A percentile compares a stretch with the other conserved stretches of the same genome.
These are phyloP conservation scores for Suillus americanus DNA, from an alignment of 768 basidiomycete genomes.

Conservation along the genomic window DNA sequence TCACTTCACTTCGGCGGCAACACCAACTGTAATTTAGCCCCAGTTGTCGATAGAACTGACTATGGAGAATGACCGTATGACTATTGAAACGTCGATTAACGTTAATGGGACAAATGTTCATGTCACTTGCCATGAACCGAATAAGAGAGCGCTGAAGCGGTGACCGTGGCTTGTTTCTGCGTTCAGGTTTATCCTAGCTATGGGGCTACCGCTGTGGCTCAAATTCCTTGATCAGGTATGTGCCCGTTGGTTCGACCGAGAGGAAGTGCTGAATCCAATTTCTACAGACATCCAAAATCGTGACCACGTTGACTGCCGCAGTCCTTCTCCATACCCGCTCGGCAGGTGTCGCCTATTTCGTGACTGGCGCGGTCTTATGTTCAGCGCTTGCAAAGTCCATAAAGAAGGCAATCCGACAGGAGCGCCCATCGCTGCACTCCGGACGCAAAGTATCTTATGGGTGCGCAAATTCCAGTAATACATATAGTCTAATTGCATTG, in stretches of 20 bases:
- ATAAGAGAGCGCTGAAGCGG: neutral
- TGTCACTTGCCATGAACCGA: neutral
- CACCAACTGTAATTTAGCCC: too few species aligned
- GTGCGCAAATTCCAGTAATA: slow-evolving; percentile 37
- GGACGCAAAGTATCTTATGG: slow-evolving; percentile 62
- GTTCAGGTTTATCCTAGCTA: neutral
- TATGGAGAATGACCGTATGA: too few species aligned
- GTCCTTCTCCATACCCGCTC: slow-evolving; percentile 62
- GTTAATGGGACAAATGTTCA: too few species aligned
- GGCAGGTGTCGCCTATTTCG: slow-evolving; percentile 60
- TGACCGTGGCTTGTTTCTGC: too few species aligned
- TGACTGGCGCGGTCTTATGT: slow-evolving; percentile 56
- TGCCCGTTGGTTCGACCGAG: neutral
- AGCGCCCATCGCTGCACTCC: slow-evolving; percentile 49
- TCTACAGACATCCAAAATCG: slow-evolving; percentile 56
- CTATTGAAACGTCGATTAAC: too few species aligned
- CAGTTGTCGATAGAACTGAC: too few species aligned
- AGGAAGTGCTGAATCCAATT: neutral
- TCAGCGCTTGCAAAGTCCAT: slow-evolving; percentile 56
- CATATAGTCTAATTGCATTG: neutral
- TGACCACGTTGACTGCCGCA: slow-evolving; percentile 49
- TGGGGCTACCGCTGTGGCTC: slow-evolving; percentile 22
- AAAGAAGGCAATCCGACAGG: slow-evolving; percentile 63
- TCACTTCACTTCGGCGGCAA: too few species aligned
- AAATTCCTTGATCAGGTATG: slow-evolving; percentile 33